Evolutionary conservation across 139 green algal genomes (phyloP).

Genomic region (Medakamo hakoo): DNA sequence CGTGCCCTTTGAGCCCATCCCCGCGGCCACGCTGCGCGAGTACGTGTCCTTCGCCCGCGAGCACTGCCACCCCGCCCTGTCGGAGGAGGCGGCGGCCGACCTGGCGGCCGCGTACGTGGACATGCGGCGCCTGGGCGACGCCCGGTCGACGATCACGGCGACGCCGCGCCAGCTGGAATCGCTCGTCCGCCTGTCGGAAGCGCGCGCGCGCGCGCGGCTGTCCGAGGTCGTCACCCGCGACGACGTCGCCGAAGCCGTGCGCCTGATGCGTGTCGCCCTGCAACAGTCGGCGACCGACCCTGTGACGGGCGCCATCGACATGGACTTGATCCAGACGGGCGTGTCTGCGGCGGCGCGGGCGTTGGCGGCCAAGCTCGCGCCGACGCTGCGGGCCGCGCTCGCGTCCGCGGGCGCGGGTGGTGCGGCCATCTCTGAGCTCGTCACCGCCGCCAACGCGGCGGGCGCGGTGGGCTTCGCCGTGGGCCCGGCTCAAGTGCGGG

Average conservation of each 20-base stretch:
- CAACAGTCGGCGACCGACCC: slow-evolving; percentile 58
- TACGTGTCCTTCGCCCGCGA: slow-evolving; percentile 79
- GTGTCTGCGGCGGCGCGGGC: slow-evolving; percentile 22
- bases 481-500: not conserved
- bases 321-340: slow-evolving; percentile 38
- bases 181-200: slow-evolving; percentile 76
- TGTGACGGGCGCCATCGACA: slow-evolving; percentile 53
- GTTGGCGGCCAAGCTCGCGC: slow-evolving; percentile 15
- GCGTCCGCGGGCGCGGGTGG: slow-evolving; percentile 1
- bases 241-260: slow-evolving; percentile 57
- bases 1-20: slow-evolving; percentile 23
- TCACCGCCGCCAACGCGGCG: not conserved
- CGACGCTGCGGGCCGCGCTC: slow-evolving; percentile 18
- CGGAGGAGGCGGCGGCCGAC: slow-evolving; percentile 47
- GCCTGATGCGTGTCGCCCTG: slow-evolving; percentile 62
- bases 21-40: slow-evolving; percentile 49
- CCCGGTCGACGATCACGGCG: no score
- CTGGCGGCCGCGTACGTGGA: slow-evolving; percentile 68
- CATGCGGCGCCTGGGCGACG: slow-evolving; percentile 47
- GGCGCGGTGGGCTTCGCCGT: not conserved
- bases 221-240: slow-evolving; percentile 18
- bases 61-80: slow-evolving; percentile 53
- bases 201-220: slow-evolving; percentile 45
- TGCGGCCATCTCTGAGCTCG: slow-evolving; percentile 1
- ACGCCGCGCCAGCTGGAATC: slow-evolving; percentile 90